Evolutionary conservation across 805 yeast species (phyloP), one percentile per base, ranked within the genome.

Genomic region (Saccharomycopsis lassenensis): DNA sequence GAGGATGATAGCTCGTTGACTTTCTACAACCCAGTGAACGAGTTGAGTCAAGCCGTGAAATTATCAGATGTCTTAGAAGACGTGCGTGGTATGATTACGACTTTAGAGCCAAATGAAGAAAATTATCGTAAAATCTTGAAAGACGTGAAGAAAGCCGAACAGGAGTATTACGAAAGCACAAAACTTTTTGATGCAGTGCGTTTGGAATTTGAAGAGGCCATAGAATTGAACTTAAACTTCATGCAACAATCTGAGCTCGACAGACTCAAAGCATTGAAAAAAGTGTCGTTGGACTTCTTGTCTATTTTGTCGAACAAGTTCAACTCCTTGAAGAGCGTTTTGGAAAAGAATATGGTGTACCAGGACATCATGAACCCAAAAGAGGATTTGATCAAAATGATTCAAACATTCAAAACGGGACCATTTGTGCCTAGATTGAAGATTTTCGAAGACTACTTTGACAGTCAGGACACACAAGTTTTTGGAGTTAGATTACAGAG

Each of bases 241-340:
- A 74, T 84, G 82, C 89, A 83, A 52, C 70, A 76, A 48, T 83
- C 91, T 58, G 94, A 84, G 57, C 55, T 71, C 24, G 93, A 84
- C 56, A 67, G 95, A 45, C 61, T 81, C 41, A 66, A 68, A 45
- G 91, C 91, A 0, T 59, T 84, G 43, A 82, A 83, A 54, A 77
- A 80, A 41, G 87, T 77, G 1, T 69, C 80, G 7, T 63, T 73
- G 35, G 94, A 83, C 52, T 81, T 80, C 47, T 59, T 80, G 16
- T 73, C 84, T 0, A 65, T 79, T 2, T 62, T 81, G 24, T 67
- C 83, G 24, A 74, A 73, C 49, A 73, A 69, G 33, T 65, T 77
- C 24, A 65, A 75, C 4, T 60, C 69, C 2, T 57, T 80, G 49
- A 75, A 77, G 52, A 57, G 69, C 4, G 57, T 73, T 7, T 67